Evolutionary conservation across 2,329 filamentous ascomycete genomes (phyloP), one percentile per base, ranked within the genome.

Genomic region (Beauveria scarabaeidicola): DNA sequence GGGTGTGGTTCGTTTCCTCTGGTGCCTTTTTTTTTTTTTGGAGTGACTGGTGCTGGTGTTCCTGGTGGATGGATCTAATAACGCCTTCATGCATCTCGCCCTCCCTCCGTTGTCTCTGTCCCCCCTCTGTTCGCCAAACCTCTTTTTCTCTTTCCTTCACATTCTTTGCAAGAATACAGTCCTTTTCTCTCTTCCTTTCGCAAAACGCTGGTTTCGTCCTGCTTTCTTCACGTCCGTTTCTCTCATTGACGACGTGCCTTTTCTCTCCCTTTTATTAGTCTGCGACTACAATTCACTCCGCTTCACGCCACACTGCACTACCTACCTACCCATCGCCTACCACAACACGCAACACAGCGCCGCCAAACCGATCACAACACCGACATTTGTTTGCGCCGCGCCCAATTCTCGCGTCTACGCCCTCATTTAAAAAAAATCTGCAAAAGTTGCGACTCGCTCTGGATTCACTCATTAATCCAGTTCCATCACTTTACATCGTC

Each of bases 191-290:
- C 13, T 19, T 43, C 23, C 43, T 47, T 17, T 53, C 7, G 50
- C 57, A 54, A 32, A 59, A 56, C 52, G 59, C 59, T 61, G 59
- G 59, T 52, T 46, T 56, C 52, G 59, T 61, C 59, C 48, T 47
- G 38, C 40, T 21, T 27, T 9, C 36, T 25, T 55, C 43, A 52
- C 47, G n/a, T 32, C 32, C 23, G 44, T 59, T 53, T 56, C 59
- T 56, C 50, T 47, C 50, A 36, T 56, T 56, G 47, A 58, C 51
- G 54, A 56, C 55, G 52, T 61, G 46, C 48, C 6, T n/a, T 27
- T 50, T 53, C 36, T 58, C 40, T 59, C 54, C n/a, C 19, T 40
- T 38, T 32, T 52, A 43, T 51, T 54, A 59, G 57, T 59, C 57
- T 48, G 57, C 4, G 57, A 59, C 57, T 59, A 59, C 21, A 52